Evolutionary conservation across 495 filamentous ascomycete genomes (phyloP).

Genomic region (Astrothelium subdiscretum): DNA sequence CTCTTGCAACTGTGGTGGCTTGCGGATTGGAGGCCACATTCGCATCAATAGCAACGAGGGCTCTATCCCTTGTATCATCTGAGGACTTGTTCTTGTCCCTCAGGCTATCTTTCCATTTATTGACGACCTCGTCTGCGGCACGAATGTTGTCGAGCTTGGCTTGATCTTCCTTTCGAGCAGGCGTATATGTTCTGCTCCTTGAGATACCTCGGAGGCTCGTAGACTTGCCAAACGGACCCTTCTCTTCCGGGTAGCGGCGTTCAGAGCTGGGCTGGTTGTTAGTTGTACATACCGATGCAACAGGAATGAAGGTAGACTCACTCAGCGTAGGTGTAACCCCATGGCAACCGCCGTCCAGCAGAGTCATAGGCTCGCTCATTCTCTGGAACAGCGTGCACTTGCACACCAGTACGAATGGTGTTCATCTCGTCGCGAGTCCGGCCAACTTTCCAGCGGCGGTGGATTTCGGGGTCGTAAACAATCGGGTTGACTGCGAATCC

Average conservation of each 20-base stretch:
- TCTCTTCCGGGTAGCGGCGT: constrained; percentile 45
- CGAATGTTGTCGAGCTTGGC: constrained; percentile 33
- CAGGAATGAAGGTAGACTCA: constrained; percentile 23
- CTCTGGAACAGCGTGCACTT: constrained; percentile 55
- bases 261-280: constrained; percentile 12
- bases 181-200: constrained; percentile 48
- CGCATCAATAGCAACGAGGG: constrained; percentile 13
- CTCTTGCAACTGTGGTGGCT: constrained; percentile 25
- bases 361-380: constrained; percentile 51
- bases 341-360: constrained; percentile 47
- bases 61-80: background rate
- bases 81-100: background rate
- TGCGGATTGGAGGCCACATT: constrained; percentile 23
- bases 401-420: constrained; percentile 32
- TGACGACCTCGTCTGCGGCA: constrained; percentile 22
- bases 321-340: constrained; percentile 52
- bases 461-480: background rate
- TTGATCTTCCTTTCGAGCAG: constrained; percentile 45
- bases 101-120: background rate
- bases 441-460: constrained; percentile 1
- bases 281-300: constrained; percentile 5
- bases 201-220: constrained; percentile 36
- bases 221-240: constrained; percentile 49
- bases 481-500: background rate
- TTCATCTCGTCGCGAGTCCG: constrained; percentile 7